These are phyloP conservation scores for Euphrasia confusa DNA, from an alignment of 257 asterid species.

Conservation along the genomic window DNA sequence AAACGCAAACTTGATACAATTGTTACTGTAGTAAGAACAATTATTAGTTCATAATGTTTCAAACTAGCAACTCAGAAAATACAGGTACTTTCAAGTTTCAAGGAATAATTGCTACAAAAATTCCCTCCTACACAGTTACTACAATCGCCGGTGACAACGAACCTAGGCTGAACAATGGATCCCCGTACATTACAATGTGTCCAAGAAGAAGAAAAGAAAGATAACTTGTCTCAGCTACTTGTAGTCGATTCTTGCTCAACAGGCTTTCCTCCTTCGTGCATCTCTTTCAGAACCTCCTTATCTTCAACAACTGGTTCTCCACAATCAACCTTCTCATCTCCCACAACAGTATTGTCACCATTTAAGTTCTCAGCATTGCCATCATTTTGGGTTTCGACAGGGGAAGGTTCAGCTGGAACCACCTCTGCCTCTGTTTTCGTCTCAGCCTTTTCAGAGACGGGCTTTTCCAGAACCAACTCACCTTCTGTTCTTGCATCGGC, in stretches of 20 bases:
- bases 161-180: slow-evolving; percentile 23
- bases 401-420: slow-evolving; percentile 10
- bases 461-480: slow-evolving; percentile 10
- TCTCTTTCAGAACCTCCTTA: slow-evolving; percentile 26
- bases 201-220: background rate
- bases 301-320: slow-evolving; percentile 23
- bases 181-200: background rate
- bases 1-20: too few species aligned
- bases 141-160: slow-evolving; percentile 25
- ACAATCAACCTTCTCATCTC: slow-evolving; percentile 16
- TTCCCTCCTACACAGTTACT: background rate
- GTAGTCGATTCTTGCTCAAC: slow-evolving; percentile 20
- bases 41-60: too few species aligned
- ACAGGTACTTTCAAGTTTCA: too few species aligned
- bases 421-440: slow-evolving; percentile 16
- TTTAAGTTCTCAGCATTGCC: slow-evolving; percentile 18
- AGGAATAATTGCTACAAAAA: too few species aligned
- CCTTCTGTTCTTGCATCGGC: slow-evolving; percentile 18
- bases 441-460: slow-evolving; percentile 21
- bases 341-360: background rate
- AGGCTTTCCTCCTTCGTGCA: slow-evolving; percentile 22
- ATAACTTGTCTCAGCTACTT: slow-evolving; percentile 19
- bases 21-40: too few species aligned
- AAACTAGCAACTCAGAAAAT: too few species aligned
- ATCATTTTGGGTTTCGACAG: slow-evolving; percentile 15